Percentiles rank a stretch among this genome's conserved stretches.
These are phyloP conservation scores for Platanthera zijinensis DNA, from an alignment of 106 monocot genomes.

Conservation along the genomic window DNA sequence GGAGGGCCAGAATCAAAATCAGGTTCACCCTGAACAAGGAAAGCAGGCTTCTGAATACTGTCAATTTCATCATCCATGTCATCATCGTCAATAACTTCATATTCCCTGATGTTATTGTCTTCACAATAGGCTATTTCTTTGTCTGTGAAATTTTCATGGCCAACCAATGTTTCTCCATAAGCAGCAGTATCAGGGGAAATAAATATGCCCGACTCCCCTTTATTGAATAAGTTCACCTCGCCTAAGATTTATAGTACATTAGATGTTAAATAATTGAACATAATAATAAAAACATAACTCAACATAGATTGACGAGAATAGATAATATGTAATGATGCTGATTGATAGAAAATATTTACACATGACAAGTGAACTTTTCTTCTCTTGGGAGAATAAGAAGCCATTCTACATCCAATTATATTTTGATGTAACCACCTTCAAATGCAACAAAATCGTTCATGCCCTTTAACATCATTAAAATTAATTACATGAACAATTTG, in stretches of 20 bases:
- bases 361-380: too few species aligned
- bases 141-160: not conserved
- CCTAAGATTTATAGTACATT: not conserved
- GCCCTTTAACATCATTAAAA: too few species aligned
- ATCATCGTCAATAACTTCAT: slow-evolving; percentile 43
- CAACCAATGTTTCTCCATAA: slow-evolving; percentile 3
- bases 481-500: too few species aligned
- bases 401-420: too few species aligned
- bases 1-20: slow-evolving; percentile 97
- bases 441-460: too few species aligned
- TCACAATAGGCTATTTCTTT: not conserved
- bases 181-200: not conserved
- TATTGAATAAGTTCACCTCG: not conserved
- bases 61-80: slow-evolving; percentile 55
- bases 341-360: too few species aligned
- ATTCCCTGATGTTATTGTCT: slow-evolving; percentile 8
- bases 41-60: slow-evolving; percentile 70
- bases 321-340: not conserved
- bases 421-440: too few species aligned
- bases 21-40: slow-evolving; percentile 82
- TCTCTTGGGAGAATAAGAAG: too few species aligned
- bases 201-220: not conserved
- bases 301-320: not conserved
- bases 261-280: not conserved
- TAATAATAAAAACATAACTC: not conserved